Evolutionary conservation across 2,329 filamentous ascomycete species (phyloP).

Genomic region (Penicillium decumbens): DNA sequence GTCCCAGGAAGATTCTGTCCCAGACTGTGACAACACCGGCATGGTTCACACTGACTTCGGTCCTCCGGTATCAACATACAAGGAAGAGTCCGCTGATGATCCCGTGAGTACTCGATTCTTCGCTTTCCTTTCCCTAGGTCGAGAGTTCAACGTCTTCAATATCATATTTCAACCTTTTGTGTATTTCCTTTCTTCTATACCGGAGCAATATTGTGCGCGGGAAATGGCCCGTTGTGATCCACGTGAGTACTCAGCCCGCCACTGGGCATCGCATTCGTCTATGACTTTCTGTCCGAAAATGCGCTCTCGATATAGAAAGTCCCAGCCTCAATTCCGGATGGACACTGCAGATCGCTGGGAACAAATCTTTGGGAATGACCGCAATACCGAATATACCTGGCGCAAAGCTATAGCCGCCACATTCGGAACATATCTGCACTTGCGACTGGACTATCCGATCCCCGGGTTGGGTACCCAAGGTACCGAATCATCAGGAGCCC

Average conservation of each 20-base stretch:
- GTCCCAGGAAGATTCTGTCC: conserved; percentile 12
- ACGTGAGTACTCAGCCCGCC: not conserved
- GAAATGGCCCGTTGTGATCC: not conserved
- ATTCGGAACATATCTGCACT: not conserved
- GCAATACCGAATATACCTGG: not conserved
- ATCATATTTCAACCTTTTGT: conserved; percentile 19
- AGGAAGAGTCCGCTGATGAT: conserved; percentile 47
- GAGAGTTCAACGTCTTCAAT: conserved; percentile 12
- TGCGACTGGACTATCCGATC: not conserved
- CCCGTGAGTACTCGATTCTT: conserved; percentile 40
- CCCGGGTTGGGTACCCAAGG: not conserved
- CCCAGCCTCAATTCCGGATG: not conserved
- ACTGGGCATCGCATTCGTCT: not conserved
- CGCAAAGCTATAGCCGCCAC: not conserved
- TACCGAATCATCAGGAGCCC: not conserved
- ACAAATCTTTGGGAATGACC: not conserved
- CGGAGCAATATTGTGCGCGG: not conserved
- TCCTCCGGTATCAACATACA: conserved; percentile 42
- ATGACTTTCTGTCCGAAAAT: not conserved
- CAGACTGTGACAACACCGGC: conserved; percentile 33
- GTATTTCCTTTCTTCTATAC: conserved; percentile 3
- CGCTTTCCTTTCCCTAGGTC: conserved; percentile 9
- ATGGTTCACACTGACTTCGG: conserved; percentile 43
- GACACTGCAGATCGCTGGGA: not conserved
- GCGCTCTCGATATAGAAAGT: not conserved